Conservation (phyloP, 2,329 filamentous ascomycete genomes). For the Aurifilum marmelostoma region DNA sequence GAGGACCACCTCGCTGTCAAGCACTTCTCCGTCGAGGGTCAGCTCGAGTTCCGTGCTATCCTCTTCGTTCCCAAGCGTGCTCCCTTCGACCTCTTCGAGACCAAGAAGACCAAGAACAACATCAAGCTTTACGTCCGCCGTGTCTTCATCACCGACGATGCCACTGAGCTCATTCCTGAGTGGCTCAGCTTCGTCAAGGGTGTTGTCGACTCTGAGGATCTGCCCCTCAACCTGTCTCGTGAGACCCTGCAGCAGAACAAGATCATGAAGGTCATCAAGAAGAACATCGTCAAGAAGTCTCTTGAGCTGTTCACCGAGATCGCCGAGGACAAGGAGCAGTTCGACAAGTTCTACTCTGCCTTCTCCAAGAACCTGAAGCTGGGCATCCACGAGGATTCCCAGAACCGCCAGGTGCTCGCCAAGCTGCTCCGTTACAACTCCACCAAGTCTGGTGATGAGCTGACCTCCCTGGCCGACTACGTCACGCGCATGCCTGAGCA, state of each 20-base stretch:
- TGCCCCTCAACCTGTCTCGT: slow-evolving; percentile 98
- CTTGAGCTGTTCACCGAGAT: slow-evolving; percentile 99
- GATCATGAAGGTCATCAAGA: slow-evolving; percentile 99
- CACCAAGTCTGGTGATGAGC: slow-evolving; percentile 97
- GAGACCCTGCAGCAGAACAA: slow-evolving; percentile 99
- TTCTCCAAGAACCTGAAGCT: slow-evolving; percentile 99
- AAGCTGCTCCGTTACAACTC: slow-evolving; percentile 99
- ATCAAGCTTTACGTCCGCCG: slow-evolving; percentile 99
- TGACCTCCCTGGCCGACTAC: slow-evolving; percentile 94
- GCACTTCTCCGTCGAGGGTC: slow-evolving; percentile 99
- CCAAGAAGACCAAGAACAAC: slow-evolving; percentile 99
- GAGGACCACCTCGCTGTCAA: slow-evolving; percentile 99
- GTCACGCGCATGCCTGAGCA: slow-evolving; percentile 99
- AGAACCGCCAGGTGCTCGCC: slow-evolving; percentile 90
- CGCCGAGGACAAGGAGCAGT: slow-evolving; percentile 98
- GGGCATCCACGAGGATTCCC: slow-evolving; percentile 98
- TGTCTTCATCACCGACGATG: slow-evolving; percentile 99
- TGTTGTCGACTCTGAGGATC: slow-evolving; percentile 99
- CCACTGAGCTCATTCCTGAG: slow-evolving; percentile 97
- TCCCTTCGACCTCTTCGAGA: slow-evolving; percentile 99
- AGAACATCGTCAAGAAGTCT: slow-evolving; percentile 99
- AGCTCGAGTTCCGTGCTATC: slow-evolving; percentile 99
- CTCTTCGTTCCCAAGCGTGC: slow-evolving; percentile 99
- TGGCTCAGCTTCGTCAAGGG: slow-evolving; percentile 99
- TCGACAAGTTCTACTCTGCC: slow-evolving; percentile 99